Conservation (phyloP, 2,329 filamentous ascomycete genomes). For the Ophiocordyceps camponoti-rufipedis region DNA sequence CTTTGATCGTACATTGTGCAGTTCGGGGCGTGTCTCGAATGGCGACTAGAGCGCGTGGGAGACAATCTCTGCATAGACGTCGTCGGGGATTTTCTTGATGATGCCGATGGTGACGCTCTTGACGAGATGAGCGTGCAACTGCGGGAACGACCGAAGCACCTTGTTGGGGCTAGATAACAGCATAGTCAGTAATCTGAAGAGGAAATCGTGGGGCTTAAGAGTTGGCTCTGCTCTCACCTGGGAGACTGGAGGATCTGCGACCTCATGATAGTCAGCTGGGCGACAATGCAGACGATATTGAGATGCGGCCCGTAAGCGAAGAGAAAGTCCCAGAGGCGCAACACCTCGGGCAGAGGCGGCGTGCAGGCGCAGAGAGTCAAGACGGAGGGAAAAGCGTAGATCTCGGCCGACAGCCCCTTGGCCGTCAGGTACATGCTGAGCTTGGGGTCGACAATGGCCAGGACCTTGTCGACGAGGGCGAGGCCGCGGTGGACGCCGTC, state of each 20-base stretch:
- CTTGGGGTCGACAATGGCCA: constrained; percentile 81
- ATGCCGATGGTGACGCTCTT: constrained; percentile 74
- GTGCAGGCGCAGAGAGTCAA: constrained; percentile 91
- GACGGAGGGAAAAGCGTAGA: constrained; percentile 93
- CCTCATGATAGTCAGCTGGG: constrained; percentile 77
- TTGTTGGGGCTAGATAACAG: constrained; percentile 60
- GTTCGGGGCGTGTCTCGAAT: too few relatives aligned
- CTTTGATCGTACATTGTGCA: too few relatives aligned
- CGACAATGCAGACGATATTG: constrained; percentile 92
- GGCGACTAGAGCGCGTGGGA: constrained; percentile 51
- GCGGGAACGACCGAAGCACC: constrained; percentile 71
- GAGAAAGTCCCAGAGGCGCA: constrained; percentile 90
- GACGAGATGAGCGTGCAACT: constrained; percentile 65
- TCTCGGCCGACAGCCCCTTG: constrained; percentile 78
- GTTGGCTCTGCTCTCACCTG: constrained; percentile 35
- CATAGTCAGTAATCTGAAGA: constrained; percentile 4
- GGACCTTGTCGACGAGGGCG: constrained; percentile 75
- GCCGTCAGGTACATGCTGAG: constrained; percentile 67
- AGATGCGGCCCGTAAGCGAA: constrained; percentile 91
- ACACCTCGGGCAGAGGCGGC: constrained; percentile 79
- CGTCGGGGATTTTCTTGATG: constrained; percentile 75
- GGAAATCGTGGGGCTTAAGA: not conserved
- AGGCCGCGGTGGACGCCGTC: constrained; percentile 90
- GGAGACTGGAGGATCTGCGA: constrained; percentile 67
- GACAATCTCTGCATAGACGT: constrained; percentile 81